Percentiles rank a stretch among this genome's conserved stretches.
Evolutionary conservation across 2,329 filamentous ascomycete genomes (phyloP).

Genomic region (Pestalotiopsis sp.): DNA sequence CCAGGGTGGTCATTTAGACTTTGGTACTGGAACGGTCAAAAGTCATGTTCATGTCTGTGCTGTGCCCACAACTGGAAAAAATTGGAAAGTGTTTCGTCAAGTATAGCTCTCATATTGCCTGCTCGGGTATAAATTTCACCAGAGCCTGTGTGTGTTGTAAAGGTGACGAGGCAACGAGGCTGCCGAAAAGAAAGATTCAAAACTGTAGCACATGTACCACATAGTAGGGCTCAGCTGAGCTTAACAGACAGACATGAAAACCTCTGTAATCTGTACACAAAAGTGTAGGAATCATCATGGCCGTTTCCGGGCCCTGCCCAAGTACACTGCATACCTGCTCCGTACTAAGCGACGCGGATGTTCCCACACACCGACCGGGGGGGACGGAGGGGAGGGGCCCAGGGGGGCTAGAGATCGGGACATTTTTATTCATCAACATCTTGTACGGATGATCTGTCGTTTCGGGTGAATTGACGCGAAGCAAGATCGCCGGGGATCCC

Average conservation of each 20-base stretch:
- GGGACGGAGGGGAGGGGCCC: neutral
- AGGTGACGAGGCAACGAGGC: neutral
- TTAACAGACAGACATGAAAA: neutral
- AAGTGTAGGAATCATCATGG: neutral
- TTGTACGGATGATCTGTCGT: slow-evolving; percentile 4
- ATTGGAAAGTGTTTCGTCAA: neutral
- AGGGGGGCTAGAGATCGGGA: neutral
- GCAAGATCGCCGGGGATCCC: slow-evolving; percentile 8
- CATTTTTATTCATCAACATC: neutral
- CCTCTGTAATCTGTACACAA: neutral
- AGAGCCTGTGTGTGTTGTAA: too few relatives aligned
- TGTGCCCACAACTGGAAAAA: neutral
- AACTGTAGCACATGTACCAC: neutral
- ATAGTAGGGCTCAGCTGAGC: neutral
- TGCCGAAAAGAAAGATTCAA: neutral
- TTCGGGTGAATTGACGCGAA: slow-evolving; percentile 9
- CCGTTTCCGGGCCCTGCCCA: neutral
- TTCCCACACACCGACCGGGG: neutral
- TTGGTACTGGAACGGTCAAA: slow-evolving; percentile 4
- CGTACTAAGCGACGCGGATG: neutral
- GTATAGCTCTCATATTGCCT: neutral
- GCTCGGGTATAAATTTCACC: neutral
- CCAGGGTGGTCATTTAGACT: slow-evolving; percentile 4
- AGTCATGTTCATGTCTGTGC: neutral
- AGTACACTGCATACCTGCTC: neutral